A percentile compares a stretch with the other conserved stretches of the same genome.
Conservation (phyloP, 1,139 yeast genomes). For the Scheffersomyces titani region DNA sequence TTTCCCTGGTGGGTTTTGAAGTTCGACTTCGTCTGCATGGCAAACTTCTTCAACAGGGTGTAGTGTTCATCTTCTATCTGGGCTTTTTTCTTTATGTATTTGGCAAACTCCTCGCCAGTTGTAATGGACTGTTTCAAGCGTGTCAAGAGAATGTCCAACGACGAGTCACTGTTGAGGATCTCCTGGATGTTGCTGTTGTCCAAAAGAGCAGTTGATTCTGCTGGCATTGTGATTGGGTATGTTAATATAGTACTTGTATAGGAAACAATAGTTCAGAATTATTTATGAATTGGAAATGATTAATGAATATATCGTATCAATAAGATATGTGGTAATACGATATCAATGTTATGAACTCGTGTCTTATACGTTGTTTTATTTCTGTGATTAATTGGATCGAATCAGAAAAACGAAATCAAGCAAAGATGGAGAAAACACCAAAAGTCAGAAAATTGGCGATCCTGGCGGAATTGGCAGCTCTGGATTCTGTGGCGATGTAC, state of each 20-base stretch:
- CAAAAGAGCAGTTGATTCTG: slow-evolving; percentile 21
- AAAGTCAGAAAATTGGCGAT: background rate
- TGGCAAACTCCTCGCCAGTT: slow-evolving; percentile 83
- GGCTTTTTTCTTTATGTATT: slow-evolving; percentile 77
- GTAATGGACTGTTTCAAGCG: slow-evolving; percentile 77
- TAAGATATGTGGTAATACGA: background rate
- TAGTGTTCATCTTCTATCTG: slow-evolving; percentile 78
- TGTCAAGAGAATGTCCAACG: slow-evolving; percentile 64
- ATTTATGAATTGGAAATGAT: background rate
- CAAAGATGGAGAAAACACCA: background rate
- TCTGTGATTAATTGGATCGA: background rate
- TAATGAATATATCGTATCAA: background rate
- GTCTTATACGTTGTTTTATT: background rate
- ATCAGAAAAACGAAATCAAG: background rate
- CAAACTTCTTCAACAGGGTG: slow-evolving; percentile 68
- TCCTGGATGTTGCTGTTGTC: slow-evolving; percentile 30
- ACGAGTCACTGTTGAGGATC: slow-evolving; percentile 39
- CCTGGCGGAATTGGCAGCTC: background rate
- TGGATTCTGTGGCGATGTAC: background rate
- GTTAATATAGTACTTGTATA: background rate
- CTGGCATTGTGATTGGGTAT: slow-evolving; percentile 7
- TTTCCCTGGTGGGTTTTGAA: slow-evolving; percentile 38
- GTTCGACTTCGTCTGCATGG: slow-evolving; percentile 53
- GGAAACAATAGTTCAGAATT: background rate
- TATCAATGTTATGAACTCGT: background rate